phyloP scores from a whole-genome alignment of 148 eudicot genomes.

The Salicornia ramosissima region DNA sequence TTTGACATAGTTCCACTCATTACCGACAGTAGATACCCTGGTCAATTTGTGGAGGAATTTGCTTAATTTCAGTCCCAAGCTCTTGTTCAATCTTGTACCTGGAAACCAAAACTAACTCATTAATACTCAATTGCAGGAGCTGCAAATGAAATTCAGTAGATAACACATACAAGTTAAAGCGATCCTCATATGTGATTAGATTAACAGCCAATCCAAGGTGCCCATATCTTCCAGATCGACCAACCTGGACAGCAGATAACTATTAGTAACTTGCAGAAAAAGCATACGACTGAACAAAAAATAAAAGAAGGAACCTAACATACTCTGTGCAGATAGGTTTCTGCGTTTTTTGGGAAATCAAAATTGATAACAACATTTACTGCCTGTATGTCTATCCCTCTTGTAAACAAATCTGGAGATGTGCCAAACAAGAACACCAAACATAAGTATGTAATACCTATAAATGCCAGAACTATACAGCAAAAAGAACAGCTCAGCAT shows the following conservation, averaged over 20 bases:
- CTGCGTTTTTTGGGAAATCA: conserved; percentile 80
- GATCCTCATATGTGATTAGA: conserved; percentile 84
- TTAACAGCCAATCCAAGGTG: conserved; percentile 92
- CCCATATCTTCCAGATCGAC: conserved; percentile 89
- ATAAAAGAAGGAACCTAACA: conserved; percentile 18
- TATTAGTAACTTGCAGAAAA: background rate
- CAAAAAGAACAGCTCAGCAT: background rate
- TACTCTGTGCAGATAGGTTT: conserved; percentile 87
- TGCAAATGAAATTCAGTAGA: background rate
- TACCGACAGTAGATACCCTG: conserved; percentile 78
- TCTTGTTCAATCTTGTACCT: conserved; percentile 95
- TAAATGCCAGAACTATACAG: background rate
- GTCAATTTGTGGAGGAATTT: conserved; percentile 89
- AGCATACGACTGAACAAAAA: background rate
- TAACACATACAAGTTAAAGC: conserved; percentile 72
- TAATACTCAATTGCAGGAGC: background rate
- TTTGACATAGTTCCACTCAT: conserved; percentile 19
- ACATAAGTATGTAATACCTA: background rate
- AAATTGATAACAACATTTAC: conserved; percentile 88
- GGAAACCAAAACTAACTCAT: conserved; percentile 16
- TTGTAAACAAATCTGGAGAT: conserved; percentile 69
- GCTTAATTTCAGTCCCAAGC: conserved; percentile 93
- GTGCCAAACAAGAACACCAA: conserved; percentile 17
- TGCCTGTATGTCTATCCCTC: conserved; percentile 93
- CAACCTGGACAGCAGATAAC: conserved; percentile 47